Evolutionary conservation across 192 early-diverging fungal genomes (phyloP).

Genomic region (Backusella mclennaniae): DNA sequence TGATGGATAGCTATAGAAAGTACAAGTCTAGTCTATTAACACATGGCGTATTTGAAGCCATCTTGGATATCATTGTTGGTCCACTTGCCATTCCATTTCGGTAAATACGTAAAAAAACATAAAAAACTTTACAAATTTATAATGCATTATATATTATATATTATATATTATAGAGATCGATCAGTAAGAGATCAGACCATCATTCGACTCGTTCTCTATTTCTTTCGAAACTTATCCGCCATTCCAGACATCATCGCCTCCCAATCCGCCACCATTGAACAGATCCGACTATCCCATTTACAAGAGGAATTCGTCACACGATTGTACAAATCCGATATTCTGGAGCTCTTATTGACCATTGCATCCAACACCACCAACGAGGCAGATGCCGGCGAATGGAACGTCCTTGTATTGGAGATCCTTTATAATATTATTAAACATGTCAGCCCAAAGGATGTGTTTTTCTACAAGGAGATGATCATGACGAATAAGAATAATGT

Average conservation of each 20-base stretch:
- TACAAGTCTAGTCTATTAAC: conserved; percentile 75
- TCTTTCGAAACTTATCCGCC: conserved; percentile 80
- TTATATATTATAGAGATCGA: conserved; percentile 43
- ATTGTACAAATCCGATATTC: conserved; percentile 58
- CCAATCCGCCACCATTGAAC: conserved; percentile 50
- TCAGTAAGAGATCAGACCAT: conserved; percentile 55
- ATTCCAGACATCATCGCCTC: conserved; percentile 71
- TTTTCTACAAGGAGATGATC: conserved; percentile 9
- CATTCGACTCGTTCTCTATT: conserved; percentile 67
- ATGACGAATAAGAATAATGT: not conserved
- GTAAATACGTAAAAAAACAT: conserved; percentile 16
- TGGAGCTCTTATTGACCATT: conserved; percentile 70
- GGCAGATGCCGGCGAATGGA: conserved; percentile 61
- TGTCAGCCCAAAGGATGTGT: conserved; percentile 46
- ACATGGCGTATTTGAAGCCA: conserved; percentile 48
- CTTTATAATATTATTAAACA: conserved; percentile 60
- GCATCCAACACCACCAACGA: conserved; percentile 58
- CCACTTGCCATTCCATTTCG: conserved; percentile 47
- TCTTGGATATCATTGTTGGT: conserved; percentile 51
- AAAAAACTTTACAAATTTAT: not conserved
- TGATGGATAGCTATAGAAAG: conserved; percentile 53
- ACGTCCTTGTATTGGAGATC: conserved; percentile 59
- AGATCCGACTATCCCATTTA: conserved; percentile 54
- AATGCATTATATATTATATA: too few species aligned
- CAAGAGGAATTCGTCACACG: conserved; percentile 47